Evolutionary conservation across 1,284 basidiomycete species (phyloP).

Genomic region (Melampsora medusae): DNA sequence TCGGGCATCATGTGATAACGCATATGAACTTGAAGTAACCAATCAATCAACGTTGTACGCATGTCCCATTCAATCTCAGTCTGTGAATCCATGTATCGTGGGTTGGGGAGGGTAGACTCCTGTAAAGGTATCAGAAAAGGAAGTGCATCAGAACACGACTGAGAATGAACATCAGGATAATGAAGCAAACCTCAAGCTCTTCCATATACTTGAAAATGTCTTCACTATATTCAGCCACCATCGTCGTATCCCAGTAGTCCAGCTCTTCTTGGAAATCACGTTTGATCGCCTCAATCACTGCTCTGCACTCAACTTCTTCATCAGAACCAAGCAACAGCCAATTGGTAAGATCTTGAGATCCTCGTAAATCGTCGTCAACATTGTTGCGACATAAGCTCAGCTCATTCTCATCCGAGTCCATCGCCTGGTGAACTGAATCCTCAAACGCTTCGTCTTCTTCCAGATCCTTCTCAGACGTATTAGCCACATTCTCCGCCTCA

Average conservation of each 20-base stretch:
- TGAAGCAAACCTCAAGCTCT: conserved; percentile 71
- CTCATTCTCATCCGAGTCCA: conserved; percentile 43
- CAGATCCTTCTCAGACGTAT: conserved; percentile 63
- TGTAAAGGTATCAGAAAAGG: conserved; percentile 54
- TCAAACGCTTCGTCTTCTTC: conserved; percentile 60
- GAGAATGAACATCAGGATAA: neutral
- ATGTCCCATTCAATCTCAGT: conserved; percentile 84
- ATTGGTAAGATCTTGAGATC: conserved; percentile 57
- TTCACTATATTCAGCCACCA: conserved; percentile 97
- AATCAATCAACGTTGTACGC: conserved; percentile 54
- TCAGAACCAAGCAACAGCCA: conserved; percentile 64
- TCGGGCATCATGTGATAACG: conserved; percentile 68
- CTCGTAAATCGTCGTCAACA: conserved; percentile 24
- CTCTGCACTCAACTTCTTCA: conserved; percentile 51
- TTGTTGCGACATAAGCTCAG: conserved; percentile 41
- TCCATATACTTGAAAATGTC: conserved; percentile 98
- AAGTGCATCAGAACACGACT: neutral
- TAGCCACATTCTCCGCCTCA: conserved; percentile 59
- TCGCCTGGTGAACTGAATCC: neutral
- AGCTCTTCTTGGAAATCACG: conserved; percentile 61
- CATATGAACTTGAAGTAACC: conserved; percentile 65
- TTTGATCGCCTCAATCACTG: conserved; percentile 54
- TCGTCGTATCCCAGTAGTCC: conserved; percentile 85
- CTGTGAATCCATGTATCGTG: conserved; percentile 92
- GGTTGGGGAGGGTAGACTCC: conserved; percentile 84